Conservation (phyloP, 768 basidiomycete genomes). For the Strobilomyces echinocephalus region DNA sequence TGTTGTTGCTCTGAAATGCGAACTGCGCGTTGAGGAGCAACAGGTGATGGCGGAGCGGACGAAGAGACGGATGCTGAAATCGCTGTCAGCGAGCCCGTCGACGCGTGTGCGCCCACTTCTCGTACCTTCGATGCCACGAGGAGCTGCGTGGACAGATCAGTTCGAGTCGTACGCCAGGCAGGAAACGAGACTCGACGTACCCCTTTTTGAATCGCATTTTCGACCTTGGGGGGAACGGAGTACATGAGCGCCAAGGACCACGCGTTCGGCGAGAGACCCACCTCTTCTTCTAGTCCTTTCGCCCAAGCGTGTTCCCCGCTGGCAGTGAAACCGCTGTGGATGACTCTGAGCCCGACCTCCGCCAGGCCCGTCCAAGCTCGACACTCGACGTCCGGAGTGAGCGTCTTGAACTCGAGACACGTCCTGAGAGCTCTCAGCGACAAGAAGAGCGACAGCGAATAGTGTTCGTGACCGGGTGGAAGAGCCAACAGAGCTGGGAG, state of each 20-base stretch:
- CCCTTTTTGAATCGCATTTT: constrained; percentile 65
- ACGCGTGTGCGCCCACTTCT: constrained; percentile 3
- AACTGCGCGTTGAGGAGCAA: constrained; percentile 60
- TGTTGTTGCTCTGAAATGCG: constrained; percentile 39
- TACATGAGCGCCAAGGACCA: not conserved
- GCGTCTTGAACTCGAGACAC: constrained; percentile 46
- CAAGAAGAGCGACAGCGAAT: constrained; percentile 51
- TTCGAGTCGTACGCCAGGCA: not conserved
- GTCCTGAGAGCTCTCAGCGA: constrained; percentile 53
- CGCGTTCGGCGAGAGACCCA: constrained; percentile 20
- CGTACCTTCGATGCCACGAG: constrained; percentile 57
- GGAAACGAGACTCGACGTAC: constrained; percentile 38
- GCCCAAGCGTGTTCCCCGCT: constrained; percentile 40
- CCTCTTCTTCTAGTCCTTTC: constrained; percentile 52
- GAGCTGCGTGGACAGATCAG: constrained; percentile 31
- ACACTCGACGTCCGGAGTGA: constrained; percentile 61
- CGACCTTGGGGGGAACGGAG: constrained; percentile 35
- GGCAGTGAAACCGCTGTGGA: constrained; percentile 41
- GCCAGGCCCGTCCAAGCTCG: constrained; percentile 66
- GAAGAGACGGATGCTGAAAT: constrained; percentile 58
- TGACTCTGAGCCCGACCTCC: constrained; percentile 60
- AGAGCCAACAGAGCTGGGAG: constrained; percentile 58
- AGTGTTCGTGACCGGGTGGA: constrained; percentile 57
- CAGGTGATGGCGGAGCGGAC: constrained; percentile 54
- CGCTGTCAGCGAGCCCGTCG: constrained; percentile 1